Evolutionary conservation across 2,329 filamentous ascomycete species (phyloP).

Genomic region (Pezicula carpinea): DNA sequence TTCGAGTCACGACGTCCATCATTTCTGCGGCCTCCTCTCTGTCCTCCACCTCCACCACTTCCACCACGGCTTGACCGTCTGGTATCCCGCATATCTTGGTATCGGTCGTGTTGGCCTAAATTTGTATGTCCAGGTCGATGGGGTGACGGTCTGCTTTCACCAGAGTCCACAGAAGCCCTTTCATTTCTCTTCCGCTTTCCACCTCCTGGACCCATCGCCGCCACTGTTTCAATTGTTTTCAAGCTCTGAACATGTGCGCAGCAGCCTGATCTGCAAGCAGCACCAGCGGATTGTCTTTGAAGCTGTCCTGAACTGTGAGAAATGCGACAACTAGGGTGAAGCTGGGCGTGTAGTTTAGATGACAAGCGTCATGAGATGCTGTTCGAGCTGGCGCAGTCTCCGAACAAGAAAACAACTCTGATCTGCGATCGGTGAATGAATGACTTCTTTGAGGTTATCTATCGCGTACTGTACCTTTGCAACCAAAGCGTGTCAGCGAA

Average conservation of each 20-base stretch:
- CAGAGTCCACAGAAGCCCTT: constrained; percentile 32
- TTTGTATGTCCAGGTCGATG: constrained; percentile 55
- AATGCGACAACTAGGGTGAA: background rate
- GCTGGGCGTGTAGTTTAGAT: background rate
- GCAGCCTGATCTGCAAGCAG: constrained; percentile 7
- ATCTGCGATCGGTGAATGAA: too few species aligned
- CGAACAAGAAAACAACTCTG: too few species aligned
- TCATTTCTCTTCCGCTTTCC: constrained; percentile 31
- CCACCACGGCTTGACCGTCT: constrained; percentile 43
- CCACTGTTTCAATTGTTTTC: constrained; percentile 14
- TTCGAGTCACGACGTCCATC: constrained; percentile 15
- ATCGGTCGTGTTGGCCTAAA: constrained; percentile 54
- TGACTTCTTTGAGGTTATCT: background rate
- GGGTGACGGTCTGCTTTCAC: constrained; percentile 51
- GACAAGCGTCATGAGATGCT: background rate
- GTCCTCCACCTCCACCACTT: constrained; percentile 17
- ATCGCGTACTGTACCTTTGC: too few species aligned
- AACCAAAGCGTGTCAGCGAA: background rate
- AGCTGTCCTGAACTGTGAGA: background rate
- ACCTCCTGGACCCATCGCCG: constrained; percentile 24
- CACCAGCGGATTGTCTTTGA: constrained; percentile 8
- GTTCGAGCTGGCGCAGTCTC: too few species aligned
- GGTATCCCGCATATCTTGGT: constrained; percentile 41
- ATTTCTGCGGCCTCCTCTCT: constrained; percentile 23
- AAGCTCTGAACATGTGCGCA: constrained; percentile 23